These are phyloP conservation scores for Aspergillus carbonarius DNA, from an alignment of 2,329 filamentous ascomycete genomes.

Conservation along the genomic window DNA sequence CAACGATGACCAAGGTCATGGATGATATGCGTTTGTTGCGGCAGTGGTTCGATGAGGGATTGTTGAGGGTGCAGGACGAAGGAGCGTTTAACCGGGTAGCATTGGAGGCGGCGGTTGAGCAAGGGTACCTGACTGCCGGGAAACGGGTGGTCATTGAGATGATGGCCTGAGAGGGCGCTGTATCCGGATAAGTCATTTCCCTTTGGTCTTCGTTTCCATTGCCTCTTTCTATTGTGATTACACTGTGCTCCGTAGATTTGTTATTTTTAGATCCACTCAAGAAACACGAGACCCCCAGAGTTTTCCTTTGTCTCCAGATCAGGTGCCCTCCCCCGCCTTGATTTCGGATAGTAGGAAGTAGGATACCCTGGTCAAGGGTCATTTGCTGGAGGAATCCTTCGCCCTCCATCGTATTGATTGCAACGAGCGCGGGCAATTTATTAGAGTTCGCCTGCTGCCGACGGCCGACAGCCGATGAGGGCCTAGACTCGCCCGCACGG, in stretches of 20 bases:
- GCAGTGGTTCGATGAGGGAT: not conserved
- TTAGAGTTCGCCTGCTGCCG: not conserved
- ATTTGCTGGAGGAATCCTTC: not conserved
- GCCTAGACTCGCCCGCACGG: not conserved
- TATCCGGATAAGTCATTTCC: not conserved
- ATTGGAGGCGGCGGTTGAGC: not conserved
- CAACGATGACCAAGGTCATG: not conserved
- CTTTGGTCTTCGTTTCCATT: not conserved
- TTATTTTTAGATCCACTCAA: not conserved
- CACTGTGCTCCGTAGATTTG: not conserved
- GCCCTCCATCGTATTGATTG: no score
- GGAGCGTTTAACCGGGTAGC: not conserved
- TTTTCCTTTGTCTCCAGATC: not conserved
- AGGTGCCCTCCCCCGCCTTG: not conserved
- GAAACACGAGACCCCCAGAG: not conserved
- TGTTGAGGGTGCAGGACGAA: not conserved
- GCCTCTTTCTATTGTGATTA: not conserved
- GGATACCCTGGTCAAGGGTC: not conserved
- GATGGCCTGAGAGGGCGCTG: not conserved
- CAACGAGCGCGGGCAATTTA: no score
- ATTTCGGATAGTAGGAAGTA: no score
- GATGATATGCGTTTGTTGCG: not conserved
- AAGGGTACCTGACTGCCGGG: not conserved
- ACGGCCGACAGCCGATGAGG: not conserved
- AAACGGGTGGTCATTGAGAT: not conserved